Base-by-base conservation (phyloP, 2,329 filamentous ascomycete genomes). In the Ophiocordyceps polyrhachis-furcata region DNA sequence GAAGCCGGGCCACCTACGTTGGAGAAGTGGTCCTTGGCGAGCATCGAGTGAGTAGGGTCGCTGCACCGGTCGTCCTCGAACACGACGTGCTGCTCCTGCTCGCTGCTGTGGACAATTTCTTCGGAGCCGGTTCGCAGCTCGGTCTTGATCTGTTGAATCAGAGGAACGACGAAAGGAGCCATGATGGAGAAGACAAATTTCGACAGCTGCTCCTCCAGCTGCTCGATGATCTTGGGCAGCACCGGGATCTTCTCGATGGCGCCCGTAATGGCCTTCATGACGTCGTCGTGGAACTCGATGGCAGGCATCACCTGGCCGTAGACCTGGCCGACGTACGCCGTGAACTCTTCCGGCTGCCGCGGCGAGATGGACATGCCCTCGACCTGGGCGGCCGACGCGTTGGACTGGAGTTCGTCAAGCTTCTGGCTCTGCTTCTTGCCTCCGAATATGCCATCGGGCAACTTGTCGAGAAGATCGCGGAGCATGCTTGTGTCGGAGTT, bases 11-110 rank as follows among this genome's bases (percentile, higher is more conserved):
- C 25, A 53, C 69, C 62, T 59, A 81, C 69, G 56, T 93, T 93
- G 50, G 81, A 83, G 61, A 95, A 95, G 63, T 95, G 88, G 55
- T 95, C 88, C 66, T 95, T 95, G 47, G 86, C 87, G 44, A 95
- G 68, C 88, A 94, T 94, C 19, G 85, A 93, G 66, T 95, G 88
- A 1, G 88, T 95, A 0, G 88, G 89, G 56, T 95, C 81, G 19
- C 76, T 78, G 49, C 68, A 82, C 44, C 73, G 49, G 56, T 93
- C 81, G 51, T 95, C 79, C 41, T 83, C 64, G 62, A 94, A 95
- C 43, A 95, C 86, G 52, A 93, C 73, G 55, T 83, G 77, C 64
- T 94, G 87, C 66, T 93, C 81, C 44, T 81, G 75, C 59, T 81
- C 73, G 59, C 83, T 89, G 66, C 81, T 87, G 54, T 84, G 71